Base-by-base conservation (phyloP, 2,329 filamentous ascomycete species). In the Tolypocladium sp. region DNA sequence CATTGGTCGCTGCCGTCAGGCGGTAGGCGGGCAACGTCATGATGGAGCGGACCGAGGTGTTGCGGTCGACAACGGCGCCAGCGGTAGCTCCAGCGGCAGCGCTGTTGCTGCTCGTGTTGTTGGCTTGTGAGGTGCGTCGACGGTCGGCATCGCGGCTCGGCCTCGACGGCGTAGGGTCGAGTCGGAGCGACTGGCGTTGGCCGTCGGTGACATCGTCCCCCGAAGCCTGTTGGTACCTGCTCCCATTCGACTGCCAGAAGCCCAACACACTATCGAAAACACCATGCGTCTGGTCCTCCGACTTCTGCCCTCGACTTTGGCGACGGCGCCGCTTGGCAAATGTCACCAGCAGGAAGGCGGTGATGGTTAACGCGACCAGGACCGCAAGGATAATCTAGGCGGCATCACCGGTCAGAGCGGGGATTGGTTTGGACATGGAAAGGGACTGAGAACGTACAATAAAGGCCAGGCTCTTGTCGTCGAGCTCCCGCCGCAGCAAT, bases 21-120 rank as follows among this genome's bases (percentile, higher is more conserved):
- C 89, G 87, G 72, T 99, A 99, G 0, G 90, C 83, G 0, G 94
- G 94, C 3, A 99, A 77, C 0, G 94, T 97, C 82, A 97, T 94
- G 59, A 97, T 86, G n/a, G 91, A 96, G 58, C 93, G 87, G 53
- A 97, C 81, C 10, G 91, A 95, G 1, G 90, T 92, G 67, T 93
- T 89, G 38, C 93, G 84, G 69, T 93, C 90, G 15, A 96, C 84
- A 1, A 71, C 74, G 60, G 71, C 72, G 10, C 64, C 66, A 41
- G 71, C 58, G 64, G 68, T 64, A 59, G 67, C 63, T 25, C 64
- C 66, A 42, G 71, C 57, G 65, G 68, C 65, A 59, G 66, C 63
- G 33, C 64, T 65, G 41, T 58, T 53, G 46, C 56, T 53, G 17
- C 27, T 52, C 30, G 27, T n/a, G 17, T 52, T n/a, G 20, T n/a